Base-by-base conservation (phyloP, 805 yeast species). In the Barnettozyma vustinii region DNA sequence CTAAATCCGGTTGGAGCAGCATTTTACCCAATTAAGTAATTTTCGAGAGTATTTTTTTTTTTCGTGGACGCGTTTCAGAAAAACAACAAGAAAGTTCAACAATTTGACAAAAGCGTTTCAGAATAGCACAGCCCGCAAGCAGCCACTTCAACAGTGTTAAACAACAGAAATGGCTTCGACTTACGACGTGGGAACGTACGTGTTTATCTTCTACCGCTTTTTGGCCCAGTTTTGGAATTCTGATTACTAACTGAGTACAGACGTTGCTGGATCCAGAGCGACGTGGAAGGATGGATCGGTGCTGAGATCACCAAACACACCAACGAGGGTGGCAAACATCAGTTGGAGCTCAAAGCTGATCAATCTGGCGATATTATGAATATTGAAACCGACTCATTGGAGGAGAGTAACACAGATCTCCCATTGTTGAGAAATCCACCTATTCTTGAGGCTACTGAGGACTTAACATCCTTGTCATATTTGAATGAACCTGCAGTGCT, bases 401-500 rank as follows among this genome's bases (percentile, higher is more conserved):
- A 60, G 35, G 63, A 61, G 46, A 45, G 56, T 26, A 59, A 63
- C 32, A 52, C 72, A 5, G 76, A 76, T 46, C 72, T 88, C 48
- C 96, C 96, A 4, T 80, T 89, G 30, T 76, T 91, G 63, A 79
- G 96, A 65, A 92, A 92, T 65, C 97, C 97, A 45, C 94, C 96
- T 2, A 82, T 85, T 52, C 74, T 89, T 54, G 99, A 92, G 67
- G 86, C 96, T 3, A 89, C 95, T 18, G 97, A 92, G 64, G 99
- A 94, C 69, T 77, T 92, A 61, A 94, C 98, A 2, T 84, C 90
- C 47, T 75, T 92, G 48, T 90, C 97, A 0, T 91, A 92, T 63
- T 73, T 94, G 59, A 92, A 92, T 66, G 99, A 92, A 66, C 98
- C 99, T 1, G 95, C 97, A 1, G 97, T 92, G 44, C 76, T 92